A percentile compares a stretch with the other conserved stretches of the same genome.
These are phyloP conservation scores for Coccomyxa sp. DNA, from an alignment of 139 green algal genomes.

Conservation along the genomic window DNA sequence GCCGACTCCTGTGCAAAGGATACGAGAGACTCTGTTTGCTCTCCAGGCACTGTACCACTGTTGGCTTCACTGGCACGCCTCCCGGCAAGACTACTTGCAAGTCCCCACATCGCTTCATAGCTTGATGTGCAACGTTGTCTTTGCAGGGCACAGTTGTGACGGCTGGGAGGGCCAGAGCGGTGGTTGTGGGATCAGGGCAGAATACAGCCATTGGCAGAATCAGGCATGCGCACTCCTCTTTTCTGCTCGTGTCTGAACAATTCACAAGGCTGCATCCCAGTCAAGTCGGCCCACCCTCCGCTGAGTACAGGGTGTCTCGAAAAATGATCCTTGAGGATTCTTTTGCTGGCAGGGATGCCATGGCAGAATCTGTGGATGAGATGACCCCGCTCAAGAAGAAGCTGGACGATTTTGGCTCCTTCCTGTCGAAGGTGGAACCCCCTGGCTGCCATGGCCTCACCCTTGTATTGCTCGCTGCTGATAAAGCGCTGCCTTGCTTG, in stretches of 20 bases:
- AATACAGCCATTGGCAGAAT: constrained; percentile 82
- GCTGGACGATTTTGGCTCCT: constrained; percentile 74
- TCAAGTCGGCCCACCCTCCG: too few relatives aligned
- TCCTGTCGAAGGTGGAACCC: constrained; percentile 50
- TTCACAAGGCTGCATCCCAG: too few relatives aligned
- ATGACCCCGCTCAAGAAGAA: constrained; percentile 79
- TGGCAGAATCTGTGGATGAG: constrained; percentile 43
- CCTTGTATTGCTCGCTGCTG: not conserved
- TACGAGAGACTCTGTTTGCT: not conserved
- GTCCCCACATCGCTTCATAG: not conserved
- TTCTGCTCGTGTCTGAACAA: too few relatives aligned
- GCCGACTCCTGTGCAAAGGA: too few relatives aligned
- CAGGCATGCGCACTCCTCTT: constrained; percentile 20
- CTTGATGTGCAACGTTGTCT: not conserved
- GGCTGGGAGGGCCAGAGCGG: constrained; percentile 37
- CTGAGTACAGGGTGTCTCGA: too few relatives aligned
- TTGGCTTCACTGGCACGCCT: not conserved
- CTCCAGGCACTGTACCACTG: not conserved
- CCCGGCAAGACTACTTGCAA: not conserved
- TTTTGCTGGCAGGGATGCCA: constrained; percentile 25
- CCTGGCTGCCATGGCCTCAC: not conserved
- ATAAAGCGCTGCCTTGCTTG: not conserved
- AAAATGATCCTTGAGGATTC: too few relatives aligned
- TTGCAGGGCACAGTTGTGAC: constrained; percentile 54
- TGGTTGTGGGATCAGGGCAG: constrained; percentile 69